Base-by-base conservation (phyloP, 495 filamentous ascomycete species). In the Rusavskia elegans region DNA sequence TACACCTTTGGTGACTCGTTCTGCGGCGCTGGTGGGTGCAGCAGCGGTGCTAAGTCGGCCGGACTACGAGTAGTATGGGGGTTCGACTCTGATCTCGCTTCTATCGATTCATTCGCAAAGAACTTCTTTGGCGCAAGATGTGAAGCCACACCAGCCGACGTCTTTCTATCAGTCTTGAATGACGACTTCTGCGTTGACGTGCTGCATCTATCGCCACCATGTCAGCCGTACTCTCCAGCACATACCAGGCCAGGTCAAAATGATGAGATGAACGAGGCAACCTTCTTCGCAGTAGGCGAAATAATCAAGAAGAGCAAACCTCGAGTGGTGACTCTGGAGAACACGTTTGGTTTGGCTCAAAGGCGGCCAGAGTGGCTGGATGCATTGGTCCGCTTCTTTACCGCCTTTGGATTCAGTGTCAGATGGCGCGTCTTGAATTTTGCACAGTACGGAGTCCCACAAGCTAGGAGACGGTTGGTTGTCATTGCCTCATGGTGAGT, bases 151-250 rank as follows among this genome's bases (percentile, higher is more conserved):
- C 62, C 70, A 1, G 74, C 75, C 8, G 59, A 74, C 32, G 60
- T 78, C 8, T 77, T 87, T 60, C 5, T 68, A 45, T n/a, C 61
- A 53, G 13, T 58, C 55, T 21, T 46, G 17, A n/a, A 56, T 41
- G 35, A 58, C 10, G 53, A 66, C 49, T 50, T 68, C 17, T 59
- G 57, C 19, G 76, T 87, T 0, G 88, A 95, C 57, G 68, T 94
- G 19, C 68, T 84, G 2, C 89, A 96, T 52, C 62, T 90, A 0
- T 92, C 85, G 0, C 86, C 87, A 0, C 89, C 90, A 0, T 97
- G 90, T 48, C 85, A 92, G 54, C 77, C 76, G 4, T 95, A 82
- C 64, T 93, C 85, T 0, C 79, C 81, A 0, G 85, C 84, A 0
- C 85, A 95, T 53, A 90, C 85, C 0, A 63, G 72, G 4, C 56